Evolutionary conservation across 2,329 filamentous ascomycete species (phyloP), one percentile per base, ranked within the genome.

Genomic region (Aspergillus tanneri): DNA sequence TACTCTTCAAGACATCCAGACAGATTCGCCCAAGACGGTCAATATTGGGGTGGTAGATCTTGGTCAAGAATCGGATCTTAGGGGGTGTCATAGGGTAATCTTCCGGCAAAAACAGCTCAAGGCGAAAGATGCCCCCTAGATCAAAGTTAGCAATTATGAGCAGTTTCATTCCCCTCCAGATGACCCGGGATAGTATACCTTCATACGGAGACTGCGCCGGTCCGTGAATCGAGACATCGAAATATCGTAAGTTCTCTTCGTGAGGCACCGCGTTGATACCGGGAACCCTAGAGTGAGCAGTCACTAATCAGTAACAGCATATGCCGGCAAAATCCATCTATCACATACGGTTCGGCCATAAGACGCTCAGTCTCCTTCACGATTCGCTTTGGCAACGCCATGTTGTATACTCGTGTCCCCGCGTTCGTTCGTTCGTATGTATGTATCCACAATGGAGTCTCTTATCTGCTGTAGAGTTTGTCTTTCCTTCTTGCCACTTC

Each of bases 21-120:
- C 95, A 99, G 73, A 99, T 99, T 52, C 93, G 87, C 52, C 93
- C 93, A 2, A 99, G 83, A 73, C 95, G 95, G 71, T 99, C 93
- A 61, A 99, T 96, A 70, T 99, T 99, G 43, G 93, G 93, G 71
- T 99, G 95, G 74, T 97, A 99, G 71, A 99, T 97, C 76, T 96
- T 96, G 62, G 95, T 99, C 43, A 99, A 79, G 74, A 99, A 99
- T 46, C 93, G 88, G 66, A 99, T 96, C 79, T 96, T 96, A 37
- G 93, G 93, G 45, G 93, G 92, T 25, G 90, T 96, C 93, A 99
- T 99, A 34, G 93, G 93, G 70, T 99, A 99, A 76, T 99, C 93
- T 66, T 99, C 93, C 36, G 95, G 95, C 19, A 99, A 81, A 72
- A 99, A 99, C 16, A 99, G 84, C 72, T 99, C 93, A 53, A 97